Conservation (phyloP, 2,329 filamentous ascomycete species). For the Helotiales sp. region DNA sequence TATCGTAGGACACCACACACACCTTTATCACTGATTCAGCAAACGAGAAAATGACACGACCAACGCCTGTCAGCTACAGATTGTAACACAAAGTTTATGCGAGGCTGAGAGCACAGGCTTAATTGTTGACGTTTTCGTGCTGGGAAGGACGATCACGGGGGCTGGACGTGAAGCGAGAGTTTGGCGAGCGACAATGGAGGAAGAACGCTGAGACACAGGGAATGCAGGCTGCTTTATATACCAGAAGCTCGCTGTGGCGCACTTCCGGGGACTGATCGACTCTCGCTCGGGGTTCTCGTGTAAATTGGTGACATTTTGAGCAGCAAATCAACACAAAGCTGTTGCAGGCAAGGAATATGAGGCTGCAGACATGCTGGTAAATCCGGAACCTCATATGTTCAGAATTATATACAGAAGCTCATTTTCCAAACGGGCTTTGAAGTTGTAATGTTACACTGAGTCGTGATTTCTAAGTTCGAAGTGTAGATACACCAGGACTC, state of each 20-base stretch:
- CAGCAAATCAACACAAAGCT: neutral
- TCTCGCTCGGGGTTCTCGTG: neutral
- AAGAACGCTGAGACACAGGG: neutral
- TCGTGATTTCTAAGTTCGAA: neutral
- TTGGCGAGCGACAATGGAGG: neutral
- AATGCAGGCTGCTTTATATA: neutral
- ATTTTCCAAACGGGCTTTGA: neutral
- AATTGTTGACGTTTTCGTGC: neutral
- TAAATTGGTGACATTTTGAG: neutral
- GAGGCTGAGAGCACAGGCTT: neutral
- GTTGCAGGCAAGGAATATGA: neutral
- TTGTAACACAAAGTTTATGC: neutral
- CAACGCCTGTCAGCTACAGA: neutral
- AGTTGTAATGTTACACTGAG: neutral
- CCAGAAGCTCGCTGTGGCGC: neutral
- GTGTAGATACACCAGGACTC: neutral
- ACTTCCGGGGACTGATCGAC: neutral
- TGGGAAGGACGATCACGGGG: neutral
- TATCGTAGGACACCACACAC: neutral
- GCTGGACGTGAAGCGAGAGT: neutral
- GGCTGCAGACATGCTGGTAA: neutral
- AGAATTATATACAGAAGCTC: neutral
- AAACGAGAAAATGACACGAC: slow-evolving; percentile 1
- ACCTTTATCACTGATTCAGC: neutral
- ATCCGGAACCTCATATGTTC: neutral